Conservation (phyloP, 805 yeast species). For the Candida caryicola region DNA sequence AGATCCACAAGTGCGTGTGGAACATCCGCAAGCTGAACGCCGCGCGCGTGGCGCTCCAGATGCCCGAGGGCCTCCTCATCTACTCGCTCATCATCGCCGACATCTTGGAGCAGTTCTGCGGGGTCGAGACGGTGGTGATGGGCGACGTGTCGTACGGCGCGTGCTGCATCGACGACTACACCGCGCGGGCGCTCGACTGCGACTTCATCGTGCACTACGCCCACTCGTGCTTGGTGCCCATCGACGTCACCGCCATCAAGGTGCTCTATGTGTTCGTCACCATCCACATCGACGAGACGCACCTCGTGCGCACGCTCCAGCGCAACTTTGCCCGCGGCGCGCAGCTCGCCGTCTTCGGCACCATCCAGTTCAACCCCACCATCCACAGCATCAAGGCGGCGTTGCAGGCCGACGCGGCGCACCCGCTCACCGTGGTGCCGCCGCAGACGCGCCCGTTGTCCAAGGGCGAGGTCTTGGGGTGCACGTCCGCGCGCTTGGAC, state of each 20-base stretch:
- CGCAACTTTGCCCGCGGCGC: constrained; percentile 64
- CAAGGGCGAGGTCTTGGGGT: constrained; percentile 93
- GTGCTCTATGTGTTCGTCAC: constrained; percentile 95
- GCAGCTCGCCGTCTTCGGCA: constrained; percentile 82
- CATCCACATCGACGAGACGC: constrained; percentile 80
- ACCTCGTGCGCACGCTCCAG: constrained; percentile 71
- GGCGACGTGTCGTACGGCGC: constrained; percentile 99
- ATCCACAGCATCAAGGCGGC: constrained; percentile 73
- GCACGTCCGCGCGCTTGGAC: constrained; percentile 84
- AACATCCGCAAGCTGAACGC: constrained; percentile 74
- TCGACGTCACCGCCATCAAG: constrained; percentile 85
- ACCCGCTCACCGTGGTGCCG: constrained; percentile 62
- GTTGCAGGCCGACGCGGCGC: constrained; percentile 47
- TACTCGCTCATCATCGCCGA: constrained; percentile 89
- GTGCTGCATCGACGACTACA: constrained; percentile 94
- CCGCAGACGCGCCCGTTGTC: constrained; percentile 93
- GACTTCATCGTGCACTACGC: constrained; percentile 96
- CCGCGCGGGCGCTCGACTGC: constrained; percentile 90
- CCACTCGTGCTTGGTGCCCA: constrained; percentile 94
- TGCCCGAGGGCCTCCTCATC: constrained; percentile 94
- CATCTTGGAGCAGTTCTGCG: constrained; percentile 87
- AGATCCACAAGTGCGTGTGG: constrained; percentile 94
- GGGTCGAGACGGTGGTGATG: constrained; percentile 87
- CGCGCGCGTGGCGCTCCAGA: constrained; percentile 85
- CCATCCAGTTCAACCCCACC: constrained; percentile 95